Conservation (phyloP, 257 asterid species). For the Fraxinus anomala region DNA sequence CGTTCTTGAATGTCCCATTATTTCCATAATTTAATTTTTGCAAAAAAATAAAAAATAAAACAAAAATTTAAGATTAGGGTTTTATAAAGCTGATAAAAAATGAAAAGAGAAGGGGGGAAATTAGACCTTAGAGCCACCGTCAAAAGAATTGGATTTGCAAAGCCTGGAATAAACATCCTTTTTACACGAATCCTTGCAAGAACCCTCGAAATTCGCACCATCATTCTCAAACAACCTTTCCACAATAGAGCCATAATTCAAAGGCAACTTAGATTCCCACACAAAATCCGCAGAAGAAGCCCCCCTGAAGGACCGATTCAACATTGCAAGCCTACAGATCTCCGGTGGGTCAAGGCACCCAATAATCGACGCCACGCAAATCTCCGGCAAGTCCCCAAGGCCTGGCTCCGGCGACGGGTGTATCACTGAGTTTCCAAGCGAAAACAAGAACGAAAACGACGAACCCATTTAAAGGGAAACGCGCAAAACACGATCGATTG, state of each 20-base stretch:
- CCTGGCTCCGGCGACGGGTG: slow-evolving; percentile 34
- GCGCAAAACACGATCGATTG: not conserved
- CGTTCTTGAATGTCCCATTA: not conserved
- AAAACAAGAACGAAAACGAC: slow-evolving; percentile 38
- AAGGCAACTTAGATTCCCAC: slow-evolving; percentile 79
- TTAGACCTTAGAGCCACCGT: slow-evolving; percentile 71
- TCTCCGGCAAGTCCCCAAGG: slow-evolving; percentile 75
- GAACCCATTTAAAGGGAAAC: slow-evolving; percentile 48
- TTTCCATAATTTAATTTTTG: not conserved
- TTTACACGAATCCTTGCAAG: slow-evolving; percentile 42
- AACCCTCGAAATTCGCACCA: not conserved
- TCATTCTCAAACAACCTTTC: slow-evolving; percentile 45
- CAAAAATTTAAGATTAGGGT: not conserved
- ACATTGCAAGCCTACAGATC: slow-evolving; percentile 70
- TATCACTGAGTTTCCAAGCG: slow-evolving; percentile 22
- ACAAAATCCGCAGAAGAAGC: slow-evolving; percentile 85
- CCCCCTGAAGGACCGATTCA: slow-evolving; percentile 69
- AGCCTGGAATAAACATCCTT: slow-evolving; percentile 59
- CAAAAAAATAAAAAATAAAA: not conserved
- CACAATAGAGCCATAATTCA: slow-evolving; percentile 59
- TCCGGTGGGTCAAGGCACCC: slow-evolving; percentile 74
- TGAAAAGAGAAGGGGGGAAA: slow-evolving; percentile 6
- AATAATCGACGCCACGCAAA: slow-evolving; percentile 72
- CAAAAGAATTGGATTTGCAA: slow-evolving; percentile 59
- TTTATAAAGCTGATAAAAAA: not conserved